Percentiles rank a stretch among this genome's conserved stretches.
Conservation (phyloP, 2,329 filamentous ascomycete genomes). For the Chaetomiaceae sp. region DNA sequence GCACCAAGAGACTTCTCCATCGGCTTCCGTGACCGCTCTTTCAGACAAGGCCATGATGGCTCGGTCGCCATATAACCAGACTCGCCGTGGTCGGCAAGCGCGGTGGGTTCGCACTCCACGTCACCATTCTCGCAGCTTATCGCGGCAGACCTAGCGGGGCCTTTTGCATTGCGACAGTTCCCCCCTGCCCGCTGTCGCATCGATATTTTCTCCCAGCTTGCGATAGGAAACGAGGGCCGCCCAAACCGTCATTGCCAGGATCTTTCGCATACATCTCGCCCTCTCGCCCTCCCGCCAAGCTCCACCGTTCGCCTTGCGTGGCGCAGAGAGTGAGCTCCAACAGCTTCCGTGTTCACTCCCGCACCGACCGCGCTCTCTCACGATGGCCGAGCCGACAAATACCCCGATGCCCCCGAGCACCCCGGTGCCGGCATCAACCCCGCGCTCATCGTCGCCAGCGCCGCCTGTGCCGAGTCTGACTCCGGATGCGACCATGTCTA, state of each 20-base stretch:
- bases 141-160: constrained; percentile 17
- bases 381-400: constrained; percentile 33
- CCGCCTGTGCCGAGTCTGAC: constrained; percentile 28
- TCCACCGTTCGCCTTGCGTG: no score
- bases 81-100: constrained; percentile 2
- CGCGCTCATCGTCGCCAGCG: constrained; percentile 29
- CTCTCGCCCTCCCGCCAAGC: no score
- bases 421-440: constrained; percentile 29
- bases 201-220: not conserved
- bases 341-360: not conserved
- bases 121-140: constrained; percentile 16
- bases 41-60: not conserved
- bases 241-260: not conserved
- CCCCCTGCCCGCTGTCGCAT: constrained; percentile 10
- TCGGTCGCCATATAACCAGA: not conserved
- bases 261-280: not conserved
- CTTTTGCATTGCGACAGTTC: constrained; percentile 11
- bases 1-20: not conserved
- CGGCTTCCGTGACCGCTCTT: constrained; percentile 10
- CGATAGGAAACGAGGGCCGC: not conserved
- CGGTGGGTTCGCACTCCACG: not conserved
- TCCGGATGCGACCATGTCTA: constrained; percentile 21
- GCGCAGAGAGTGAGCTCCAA: no score
- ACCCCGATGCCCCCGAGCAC: constrained; percentile 29
- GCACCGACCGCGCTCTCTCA: not conserved